Evolutionary conservation across 352 stramenopile genomes (phyloP), one percentile per base, ranked within the genome.

Genomic region (Phytophthora foliorum): DNA sequence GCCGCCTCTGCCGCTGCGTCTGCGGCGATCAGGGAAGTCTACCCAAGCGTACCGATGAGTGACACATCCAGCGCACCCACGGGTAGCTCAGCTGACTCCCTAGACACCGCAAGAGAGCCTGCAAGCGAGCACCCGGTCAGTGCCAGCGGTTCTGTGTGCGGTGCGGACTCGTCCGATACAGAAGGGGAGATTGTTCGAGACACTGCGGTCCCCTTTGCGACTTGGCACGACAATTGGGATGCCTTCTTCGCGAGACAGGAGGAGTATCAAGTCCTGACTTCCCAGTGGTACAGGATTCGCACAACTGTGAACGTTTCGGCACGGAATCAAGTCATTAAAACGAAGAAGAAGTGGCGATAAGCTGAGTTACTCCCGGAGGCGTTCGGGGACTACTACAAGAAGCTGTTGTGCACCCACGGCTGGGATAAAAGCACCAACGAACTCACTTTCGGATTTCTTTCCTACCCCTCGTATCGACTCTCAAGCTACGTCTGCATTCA

Each of bases 331-430:
- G 22, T 46, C 4, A 66, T 45, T 2, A 51, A 39, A 24, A 1
- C 17, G 4, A 65, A 57, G 25, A 65, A 52, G 46, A 57, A 31
- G 36, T 65, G 57, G 46, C 45, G 16, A 6, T 3, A 42, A n/a
- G 3, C 7, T 9, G 45, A 57, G 45, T 10, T 57, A 17, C 51
- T 55, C 6, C 45, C 46, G 2, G 57, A 50, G 17, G 4, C 7
- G 1, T 64, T 57, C 45, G 46, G 46, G 2, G 46, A 51, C 13
- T 51, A 65, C 46, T 52, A 52, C 34, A 57, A 57, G 29, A 57
- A 57, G 17, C 17, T 57, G 4, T 7, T 65, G 1, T 65, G 46
- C 6, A 65, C 46, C 0, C 46, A 52, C 17, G 46, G 34, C 6
- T 57, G 48, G 57, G 13, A 55, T 13, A 57, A 44, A 8, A 55